Evolutionary conservation across 441 rosid species (phyloP).

Genomic region (Eutrema salsugineum): DNA sequence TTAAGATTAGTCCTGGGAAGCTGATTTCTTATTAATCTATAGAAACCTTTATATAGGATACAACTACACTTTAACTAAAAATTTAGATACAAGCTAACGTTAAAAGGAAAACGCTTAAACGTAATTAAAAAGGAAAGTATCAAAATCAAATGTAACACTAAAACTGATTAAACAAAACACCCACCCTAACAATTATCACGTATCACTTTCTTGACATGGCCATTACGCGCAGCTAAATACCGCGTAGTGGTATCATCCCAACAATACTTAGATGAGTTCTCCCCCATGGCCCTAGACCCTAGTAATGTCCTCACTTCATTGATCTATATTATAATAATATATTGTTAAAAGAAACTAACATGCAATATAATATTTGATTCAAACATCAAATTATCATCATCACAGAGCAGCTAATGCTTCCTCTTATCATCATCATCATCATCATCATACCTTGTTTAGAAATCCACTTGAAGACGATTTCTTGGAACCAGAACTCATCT

Average conservation of each 20-base stretch:
- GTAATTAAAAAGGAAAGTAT: too few species aligned
- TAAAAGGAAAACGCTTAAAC: too few species aligned
- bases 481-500: constrained; percentile 50
- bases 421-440: not conserved
- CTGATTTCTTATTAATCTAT: too few species aligned
- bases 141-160: too few species aligned
- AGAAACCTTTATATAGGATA: too few species aligned
- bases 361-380: not conserved
- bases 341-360: not conserved
- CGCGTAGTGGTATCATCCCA: constrained; percentile 61
- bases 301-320: constrained; percentile 57
- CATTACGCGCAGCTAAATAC: constrained; percentile 65
- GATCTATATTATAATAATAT: constrained; percentile 33
- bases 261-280: constrained; percentile 51
- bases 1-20: too few species aligned
- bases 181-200: too few species aligned
- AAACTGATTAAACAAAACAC: too few species aligned
- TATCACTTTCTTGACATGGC: constrained; percentile 63
- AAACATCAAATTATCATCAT: not conserved
- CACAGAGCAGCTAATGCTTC: not conserved
- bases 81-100: too few species aligned
- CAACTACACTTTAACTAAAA: too few species aligned
- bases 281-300: constrained; percentile 53
- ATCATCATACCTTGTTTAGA: constrained; percentile 57
- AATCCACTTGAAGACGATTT: constrained; percentile 51